A percentile compares a stretch with the other conserved stretches of the same genome.
phyloP scores from a whole-genome alignment of 768 basidiomycete species.

The Podaxis rugospora region DNA sequence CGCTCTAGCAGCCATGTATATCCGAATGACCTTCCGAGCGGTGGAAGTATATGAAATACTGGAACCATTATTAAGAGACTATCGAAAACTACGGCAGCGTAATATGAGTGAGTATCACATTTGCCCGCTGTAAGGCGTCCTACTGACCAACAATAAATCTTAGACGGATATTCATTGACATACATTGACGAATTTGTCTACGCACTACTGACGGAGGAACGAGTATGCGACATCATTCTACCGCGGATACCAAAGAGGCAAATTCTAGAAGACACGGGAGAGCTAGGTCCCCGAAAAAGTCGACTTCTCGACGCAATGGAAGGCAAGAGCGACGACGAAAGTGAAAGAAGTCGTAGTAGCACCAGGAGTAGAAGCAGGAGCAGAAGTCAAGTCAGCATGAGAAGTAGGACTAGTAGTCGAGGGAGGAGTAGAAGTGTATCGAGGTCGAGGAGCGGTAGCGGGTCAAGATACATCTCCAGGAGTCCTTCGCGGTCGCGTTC shows the following conservation, averaged over 20 bases:
- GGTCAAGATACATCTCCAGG: constrained; percentile 60
- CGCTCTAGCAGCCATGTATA: constrained; percentile 89
- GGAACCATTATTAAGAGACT: constrained; percentile 94
- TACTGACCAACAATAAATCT: not conserved
- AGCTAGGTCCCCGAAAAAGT: constrained; percentile 81
- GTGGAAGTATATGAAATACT: constrained; percentile 90
- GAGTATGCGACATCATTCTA: constrained; percentile 94
- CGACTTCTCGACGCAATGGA: constrained; percentile 87
- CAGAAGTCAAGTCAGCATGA: not conserved
- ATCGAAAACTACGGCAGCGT: constrained; percentile 78
- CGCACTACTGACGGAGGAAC: constrained; percentile 77
- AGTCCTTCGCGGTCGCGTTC: constrained; percentile 54
- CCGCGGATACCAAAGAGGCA: constrained; percentile 84
- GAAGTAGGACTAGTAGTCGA: constrained; percentile 20
- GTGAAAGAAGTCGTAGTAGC: constrained; percentile 34
- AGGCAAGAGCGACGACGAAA: constrained; percentile 54
- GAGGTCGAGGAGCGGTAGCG: constrained; percentile 20
- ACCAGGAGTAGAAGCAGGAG: constrained; percentile 21
- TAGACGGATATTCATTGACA: constrained; percentile 83
- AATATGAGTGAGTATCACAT: constrained; percentile 58
- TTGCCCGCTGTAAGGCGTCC: not conserved
- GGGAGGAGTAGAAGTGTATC: constrained; percentile 28
- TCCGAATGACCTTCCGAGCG: constrained; percentile 90
- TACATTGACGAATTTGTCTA: constrained; percentile 94
- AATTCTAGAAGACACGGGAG: constrained; percentile 88